Evolutionary conservation across 768 basidiomycete genomes (phyloP), one percentile per base, ranked within the genome.

Genomic region (Auriculariales sp.): DNA sequence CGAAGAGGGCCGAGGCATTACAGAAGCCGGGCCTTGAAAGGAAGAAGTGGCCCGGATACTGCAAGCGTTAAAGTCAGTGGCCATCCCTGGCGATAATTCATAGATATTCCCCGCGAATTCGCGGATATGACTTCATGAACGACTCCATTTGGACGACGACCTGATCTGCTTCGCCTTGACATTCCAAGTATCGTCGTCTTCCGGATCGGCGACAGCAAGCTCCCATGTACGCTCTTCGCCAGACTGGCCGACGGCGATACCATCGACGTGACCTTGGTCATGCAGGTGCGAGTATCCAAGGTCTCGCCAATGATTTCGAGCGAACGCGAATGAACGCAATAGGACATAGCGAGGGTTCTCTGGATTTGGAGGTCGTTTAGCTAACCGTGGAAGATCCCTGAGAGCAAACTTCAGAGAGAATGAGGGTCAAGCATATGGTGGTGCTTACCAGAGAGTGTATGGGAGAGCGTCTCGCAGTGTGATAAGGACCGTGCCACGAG

Each of bases 161-260:
- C n/a, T n/a, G n/a, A n/a, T n/a, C n/a, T n/a, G n/a, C n/a, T n/a
- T n/a, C n/a, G n/a, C n/a, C n/a, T n/a, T n/a, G n/a, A n/a, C n/a
- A n/a, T n/a, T n/a, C n/a, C n/a, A n/a, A n/a, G n/a, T n/a, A n/a
- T n/a, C n/a, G n/a, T n/a, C n/a, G n/a, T n/a, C n/a, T n/a, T 32
- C 31, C 31, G 31, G 15, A 49, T 49, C 52, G 31, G 52, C 54
- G 27, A 74, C 53, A 63, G 72, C 89, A 64, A 93, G 91, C 62
- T 92, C 86, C 89, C 90, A 93, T 54, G 86, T 91, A 52, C 87
- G 70, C 55, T 90, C 84, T 56, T 81, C 85, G 44, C 79, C 85
- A 54, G 49, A 60, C 45, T 54, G 63, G 81, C 25, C 74, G 77
- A 33, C 67, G 74, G 27, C 77, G 81, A 59, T 74, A 62, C 85